Evolutionary conservation across 1,284 basidiomycete genomes (phyloP).

Genomic region (Lignosus rhinocerotis): DNA sequence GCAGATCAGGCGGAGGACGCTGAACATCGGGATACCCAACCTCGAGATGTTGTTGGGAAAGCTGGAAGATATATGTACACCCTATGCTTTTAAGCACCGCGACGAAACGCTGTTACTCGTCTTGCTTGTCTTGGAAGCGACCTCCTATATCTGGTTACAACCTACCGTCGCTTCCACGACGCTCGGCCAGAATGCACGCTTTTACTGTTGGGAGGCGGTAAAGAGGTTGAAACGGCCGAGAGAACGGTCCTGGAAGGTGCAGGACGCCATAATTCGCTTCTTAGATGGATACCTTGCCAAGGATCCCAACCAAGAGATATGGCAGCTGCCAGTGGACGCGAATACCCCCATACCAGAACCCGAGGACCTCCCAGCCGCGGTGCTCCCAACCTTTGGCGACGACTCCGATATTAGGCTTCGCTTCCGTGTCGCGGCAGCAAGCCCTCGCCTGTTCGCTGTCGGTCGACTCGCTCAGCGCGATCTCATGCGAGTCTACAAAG

Average conservation of each 20-base stretch:
- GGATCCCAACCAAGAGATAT: slow-evolving; percentile 60
- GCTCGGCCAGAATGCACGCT: slow-evolving; percentile 43
- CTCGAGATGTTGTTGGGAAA: slow-evolving; percentile 56
- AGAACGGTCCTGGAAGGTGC: slow-evolving; percentile 65
- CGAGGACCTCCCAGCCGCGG: slow-evolving; percentile 39
- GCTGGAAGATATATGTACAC: slow-evolving; percentile 52
- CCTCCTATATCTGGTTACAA: slow-evolving; percentile 65
- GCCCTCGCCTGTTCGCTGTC: slow-evolving; percentile 60
- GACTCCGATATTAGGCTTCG: slow-evolving; percentile 89
- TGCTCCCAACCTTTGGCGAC: slow-evolving; percentile 54
- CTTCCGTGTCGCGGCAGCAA: slow-evolving; percentile 69
- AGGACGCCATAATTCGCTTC: slow-evolving; percentile 67
- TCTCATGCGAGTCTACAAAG: slow-evolving; percentile 44
- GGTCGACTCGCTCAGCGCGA: slow-evolving; percentile 32
- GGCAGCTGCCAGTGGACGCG: slow-evolving; percentile 36
- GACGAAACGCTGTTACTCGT: slow-evolving; percentile 55
- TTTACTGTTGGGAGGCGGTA: slow-evolving; percentile 57
- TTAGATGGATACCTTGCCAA: slow-evolving; percentile 62
- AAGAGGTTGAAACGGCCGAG: slow-evolving; percentile 43
- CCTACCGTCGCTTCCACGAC: slow-evolving; percentile 37
- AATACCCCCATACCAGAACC: slow-evolving; percentile 31
- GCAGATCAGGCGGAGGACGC: slow-evolving; percentile 52
- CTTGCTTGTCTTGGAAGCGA: slow-evolving; percentile 67
- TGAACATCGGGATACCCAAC: slow-evolving; percentile 53
- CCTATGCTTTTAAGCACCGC: slow-evolving; percentile 61